These are phyloP conservation scores for Leccinum ponderosum DNA, from an alignment of 1,284 basidiomycete species.

Conservation along the genomic window DNA sequence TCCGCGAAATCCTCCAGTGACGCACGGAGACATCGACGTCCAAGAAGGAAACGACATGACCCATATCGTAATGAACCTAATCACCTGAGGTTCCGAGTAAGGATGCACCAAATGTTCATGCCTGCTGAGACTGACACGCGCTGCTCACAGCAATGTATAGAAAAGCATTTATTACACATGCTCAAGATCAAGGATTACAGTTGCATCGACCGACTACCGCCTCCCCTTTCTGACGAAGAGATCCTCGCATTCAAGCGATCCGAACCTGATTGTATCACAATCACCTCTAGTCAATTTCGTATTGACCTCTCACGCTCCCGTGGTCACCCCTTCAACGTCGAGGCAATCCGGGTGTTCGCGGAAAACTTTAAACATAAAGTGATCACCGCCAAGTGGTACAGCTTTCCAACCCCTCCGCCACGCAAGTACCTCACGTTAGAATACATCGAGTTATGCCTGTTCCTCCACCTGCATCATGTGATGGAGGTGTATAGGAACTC, in stretches of 20 bases:
- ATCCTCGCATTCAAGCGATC: neutral
- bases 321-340: neutral
- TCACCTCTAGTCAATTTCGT: neutral
- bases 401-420: neutral
- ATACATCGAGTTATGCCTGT: neutral
- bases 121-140: neutral
- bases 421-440: neutral
- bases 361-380: neutral
- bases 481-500: neutral
- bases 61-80: neutral
- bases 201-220: neutral
- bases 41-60: neutral
- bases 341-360: neutral
- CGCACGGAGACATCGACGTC: neutral
- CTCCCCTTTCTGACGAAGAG: neutral
- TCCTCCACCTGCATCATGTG: neutral
- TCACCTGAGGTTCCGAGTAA: neutral
- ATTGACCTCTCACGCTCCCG: neutral
- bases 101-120: neutral
- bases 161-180: neutral
- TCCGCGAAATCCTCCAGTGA: neutral
- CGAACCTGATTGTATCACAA: neutral
- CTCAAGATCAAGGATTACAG: neutral
- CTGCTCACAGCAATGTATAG: neutral
- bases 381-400: neutral